Evolutionary conservation across 176 grass and related monocot species (phyloP).

Genomic region (Eragrostis nindensis): DNA sequence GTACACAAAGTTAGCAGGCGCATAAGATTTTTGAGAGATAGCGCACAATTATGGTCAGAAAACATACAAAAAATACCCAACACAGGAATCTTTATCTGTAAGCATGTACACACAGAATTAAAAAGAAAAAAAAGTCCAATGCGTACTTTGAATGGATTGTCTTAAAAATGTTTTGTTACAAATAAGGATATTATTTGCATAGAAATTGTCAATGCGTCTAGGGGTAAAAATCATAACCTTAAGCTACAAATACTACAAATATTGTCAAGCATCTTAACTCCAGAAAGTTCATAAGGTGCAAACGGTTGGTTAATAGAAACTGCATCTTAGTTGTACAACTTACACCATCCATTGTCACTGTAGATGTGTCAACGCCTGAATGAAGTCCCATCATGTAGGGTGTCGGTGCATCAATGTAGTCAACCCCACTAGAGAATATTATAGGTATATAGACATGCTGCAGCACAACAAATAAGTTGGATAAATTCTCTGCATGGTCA

Average conservation of each 20-base stretch:
- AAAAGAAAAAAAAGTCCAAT: constrained; percentile 2
- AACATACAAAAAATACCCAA: constrained; percentile 17
- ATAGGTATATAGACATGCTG: constrained; percentile 99
- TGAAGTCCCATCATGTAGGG: constrained; percentile 99
- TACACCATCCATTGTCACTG: constrained; percentile 98
- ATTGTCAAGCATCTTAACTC: constrained; percentile 28
- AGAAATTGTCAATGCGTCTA: constrained; percentile 31
- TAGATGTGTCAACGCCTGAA: constrained; percentile 93
- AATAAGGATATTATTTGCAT: constrained; percentile 1
- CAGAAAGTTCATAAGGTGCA: constrained; percentile 5
- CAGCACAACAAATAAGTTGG: constrained; percentile 48
- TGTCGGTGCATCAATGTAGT: constrained; percentile 99
- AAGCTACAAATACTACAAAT: constrained; percentile 32
- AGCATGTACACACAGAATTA: constrained; percentile 1
- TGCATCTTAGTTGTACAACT: constrained; percentile 49
- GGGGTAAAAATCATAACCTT: constrained; percentile 1
- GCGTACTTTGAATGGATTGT: background rate
- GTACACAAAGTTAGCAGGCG: constrained; percentile 11
- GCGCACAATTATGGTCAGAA: constrained; percentile 28
- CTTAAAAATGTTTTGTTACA: background rate
- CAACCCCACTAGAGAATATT: constrained; percentile 99
- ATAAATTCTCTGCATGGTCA: constrained; percentile 29
- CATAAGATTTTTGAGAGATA: background rate
- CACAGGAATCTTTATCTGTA: constrained; percentile 20
- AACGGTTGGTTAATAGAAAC: constrained; percentile 29